Conservation (phyloP, 1,139 yeast genomes). For the Saccharomycopsis hybrid region DNA sequence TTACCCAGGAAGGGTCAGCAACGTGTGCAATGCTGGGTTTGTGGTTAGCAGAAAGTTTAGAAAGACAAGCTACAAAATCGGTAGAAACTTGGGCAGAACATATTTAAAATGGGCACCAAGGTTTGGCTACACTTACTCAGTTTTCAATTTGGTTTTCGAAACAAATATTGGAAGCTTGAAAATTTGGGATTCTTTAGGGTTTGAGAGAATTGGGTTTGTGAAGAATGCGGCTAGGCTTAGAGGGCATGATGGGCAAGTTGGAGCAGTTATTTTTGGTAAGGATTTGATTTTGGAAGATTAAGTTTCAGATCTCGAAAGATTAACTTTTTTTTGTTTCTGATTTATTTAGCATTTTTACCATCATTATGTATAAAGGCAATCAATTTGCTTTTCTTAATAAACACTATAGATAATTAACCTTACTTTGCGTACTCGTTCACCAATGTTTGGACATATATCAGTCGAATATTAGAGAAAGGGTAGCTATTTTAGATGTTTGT, state of each 20-base stretch:
- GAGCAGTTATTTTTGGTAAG: conserved; percentile 63
- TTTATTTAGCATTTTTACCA: no score
- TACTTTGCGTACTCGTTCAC: no score
- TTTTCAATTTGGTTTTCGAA: conserved; percentile 76
- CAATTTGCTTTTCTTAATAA: no score
- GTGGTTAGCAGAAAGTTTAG: conserved; percentile 49
- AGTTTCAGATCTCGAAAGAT: no score
- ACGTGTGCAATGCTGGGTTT: conserved; percentile 77
- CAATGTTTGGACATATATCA: no score
- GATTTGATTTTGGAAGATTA: conserved; percentile 37
- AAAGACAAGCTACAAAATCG: conserved; percentile 49
- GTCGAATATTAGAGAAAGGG: no score
- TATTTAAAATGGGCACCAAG: conserved; percentile 63
- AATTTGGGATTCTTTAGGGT: conserved; percentile 75
- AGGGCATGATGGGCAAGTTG: conserved; percentile 53
- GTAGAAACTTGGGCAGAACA: conserved; percentile 51
- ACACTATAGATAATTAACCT: no score
- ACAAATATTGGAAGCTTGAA: conserved; percentile 60
- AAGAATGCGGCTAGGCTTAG: conserved; percentile 61
- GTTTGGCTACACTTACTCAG: conserved; percentile 69
- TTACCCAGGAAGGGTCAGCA: conserved; percentile 70
- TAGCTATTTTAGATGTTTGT: no score
- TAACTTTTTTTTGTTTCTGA: no score
- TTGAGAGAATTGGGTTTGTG: conserved; percentile 62
- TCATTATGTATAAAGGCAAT: no score